A percentile compares a stretch with the other conserved stretches of the same genome.
Evolutionary conservation across 495 filamentous ascomycete genomes (phyloP).

Genomic region (Aspergillus taichungensis): DNA sequence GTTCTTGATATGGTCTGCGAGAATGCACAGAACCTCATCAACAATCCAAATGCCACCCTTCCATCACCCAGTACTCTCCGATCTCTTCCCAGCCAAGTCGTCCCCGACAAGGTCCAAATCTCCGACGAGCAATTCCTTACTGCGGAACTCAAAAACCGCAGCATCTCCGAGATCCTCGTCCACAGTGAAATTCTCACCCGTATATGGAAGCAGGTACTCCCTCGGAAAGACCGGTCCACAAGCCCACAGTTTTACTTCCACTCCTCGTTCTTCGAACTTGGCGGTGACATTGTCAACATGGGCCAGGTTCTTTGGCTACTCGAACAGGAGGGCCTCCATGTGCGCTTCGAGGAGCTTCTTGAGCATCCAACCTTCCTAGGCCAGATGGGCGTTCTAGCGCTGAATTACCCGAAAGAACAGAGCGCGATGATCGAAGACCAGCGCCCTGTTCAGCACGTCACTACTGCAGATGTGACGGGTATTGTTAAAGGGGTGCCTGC

Average conservation of each 20-base stretch:
- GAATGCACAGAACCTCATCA: constrained; percentile 33
- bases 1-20: constrained; percentile 44
- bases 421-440: neutral
- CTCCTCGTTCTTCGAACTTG: constrained; percentile 45
- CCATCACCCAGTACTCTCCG: constrained; percentile 34
- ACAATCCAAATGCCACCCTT: constrained; percentile 33
- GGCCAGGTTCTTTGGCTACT: constrained; percentile 40
- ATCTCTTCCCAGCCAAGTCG: constrained; percentile 22
- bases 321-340: constrained; percentile 39
- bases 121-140: constrained; percentile 25
- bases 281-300: constrained; percentile 45
- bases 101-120: constrained; percentile 19
- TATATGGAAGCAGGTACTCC: constrained; percentile 44
- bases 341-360: constrained; percentile 43
- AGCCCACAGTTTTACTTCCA: constrained; percentile 31
- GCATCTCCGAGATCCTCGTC: constrained; percentile 37
- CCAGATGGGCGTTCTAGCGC: constrained; percentile 38
- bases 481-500: neutral
- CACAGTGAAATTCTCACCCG: constrained; percentile 39
- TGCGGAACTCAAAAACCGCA: constrained; percentile 32
- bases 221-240: constrained; percentile 12
- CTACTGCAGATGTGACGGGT: neutral
- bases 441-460: neutral
- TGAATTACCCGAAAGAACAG: constrained; percentile 21
- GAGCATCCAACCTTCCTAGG: constrained; percentile 41